These are phyloP conservation scores for Choiromyces venosus DNA, from an alignment of 495 filamentous ascomycete genomes.

Conservation along the genomic window DNA sequence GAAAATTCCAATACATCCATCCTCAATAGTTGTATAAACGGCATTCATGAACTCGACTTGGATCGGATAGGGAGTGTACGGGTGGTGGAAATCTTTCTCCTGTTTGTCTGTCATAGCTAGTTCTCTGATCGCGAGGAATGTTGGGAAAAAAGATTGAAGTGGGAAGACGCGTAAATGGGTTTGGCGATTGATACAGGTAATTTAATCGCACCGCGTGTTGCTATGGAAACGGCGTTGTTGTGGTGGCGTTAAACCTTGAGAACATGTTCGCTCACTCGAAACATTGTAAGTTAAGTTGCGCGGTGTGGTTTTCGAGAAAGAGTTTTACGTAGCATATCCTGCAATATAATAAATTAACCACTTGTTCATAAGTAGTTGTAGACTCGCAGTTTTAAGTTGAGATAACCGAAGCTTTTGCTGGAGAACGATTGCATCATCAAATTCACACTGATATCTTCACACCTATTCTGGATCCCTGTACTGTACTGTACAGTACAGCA, in stretches of 20 bases:
- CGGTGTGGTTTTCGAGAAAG: too few relatives aligned
- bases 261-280: neutral
- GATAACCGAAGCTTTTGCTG: too few relatives aligned
- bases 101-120: constrained; percentile 20
- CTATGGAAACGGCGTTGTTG: neutral
- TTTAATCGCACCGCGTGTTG: neutral
- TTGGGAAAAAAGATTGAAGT: neutral
- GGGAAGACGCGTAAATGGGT: neutral
- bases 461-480: too few relatives aligned
- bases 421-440: too few relatives aligned
- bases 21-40: constrained; percentile 73
- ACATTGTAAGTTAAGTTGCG: too few relatives aligned
- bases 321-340: too few relatives aligned
- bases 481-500: too few relatives aligned
- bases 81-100: constrained; percentile 71
- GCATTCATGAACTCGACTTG: constrained; percentile 86
- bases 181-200: neutral
- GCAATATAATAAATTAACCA: too few relatives aligned
- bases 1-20: constrained; percentile 77
- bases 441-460: too few relatives aligned
- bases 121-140: constrained; percentile 4
- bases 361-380: too few relatives aligned
- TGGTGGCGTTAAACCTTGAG: neutral
- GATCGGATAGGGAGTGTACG: constrained; percentile 84
- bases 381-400: too few relatives aligned